Evolutionary conservation across 2,329 filamentous ascomycete genomes (phyloP).

Genomic region (Raffaelea deltoideospora): DNA sequence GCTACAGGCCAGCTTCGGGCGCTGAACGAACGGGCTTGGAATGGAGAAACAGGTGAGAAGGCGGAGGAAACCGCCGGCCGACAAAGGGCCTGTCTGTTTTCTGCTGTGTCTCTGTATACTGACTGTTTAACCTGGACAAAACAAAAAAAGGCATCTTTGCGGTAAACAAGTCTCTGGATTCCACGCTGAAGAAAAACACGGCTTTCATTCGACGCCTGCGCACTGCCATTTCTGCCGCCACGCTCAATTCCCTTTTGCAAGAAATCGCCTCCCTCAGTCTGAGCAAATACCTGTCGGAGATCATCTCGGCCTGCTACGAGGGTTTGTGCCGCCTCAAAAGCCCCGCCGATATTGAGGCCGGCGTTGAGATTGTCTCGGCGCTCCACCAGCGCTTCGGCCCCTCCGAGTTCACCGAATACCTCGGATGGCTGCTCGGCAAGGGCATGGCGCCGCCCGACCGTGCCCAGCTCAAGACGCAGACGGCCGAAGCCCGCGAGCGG

Average conservation of each 20-base stretch:
- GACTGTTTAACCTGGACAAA: neutral
- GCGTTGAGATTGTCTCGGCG: conserved; percentile 87
- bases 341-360: conserved; percentile 79
- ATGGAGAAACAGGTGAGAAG: conserved; percentile 65
- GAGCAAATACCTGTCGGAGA: conserved; percentile 93
- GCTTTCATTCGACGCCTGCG: conserved; percentile 94
- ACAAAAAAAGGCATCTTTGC: conserved; percentile 76
- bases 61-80: neutral
- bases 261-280: conserved; percentile 84
- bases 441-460: conserved; percentile 87
- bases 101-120: conserved; percentile 4
- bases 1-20: conserved; percentile 70
- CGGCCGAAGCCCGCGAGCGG: conserved; percentile 72
- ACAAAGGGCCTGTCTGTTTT: neutral
- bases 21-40: conserved; percentile 78
- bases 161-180: conserved; percentile 70
- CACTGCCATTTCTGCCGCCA: conserved; percentile 69
- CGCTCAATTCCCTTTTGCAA: conserved; percentile 69
- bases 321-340: conserved; percentile 84
- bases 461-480: conserved; percentile 59
- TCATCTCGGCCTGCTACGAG: conserved; percentile 90
- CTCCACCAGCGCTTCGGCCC: conserved; percentile 90
- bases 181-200: conserved; percentile 94
- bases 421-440: conserved; percentile 84
- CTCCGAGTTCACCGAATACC: conserved; percentile 73